Conservation (phyloP, 2,329 filamentous ascomycete genomes). For the Fusarium chaquense region DNA sequence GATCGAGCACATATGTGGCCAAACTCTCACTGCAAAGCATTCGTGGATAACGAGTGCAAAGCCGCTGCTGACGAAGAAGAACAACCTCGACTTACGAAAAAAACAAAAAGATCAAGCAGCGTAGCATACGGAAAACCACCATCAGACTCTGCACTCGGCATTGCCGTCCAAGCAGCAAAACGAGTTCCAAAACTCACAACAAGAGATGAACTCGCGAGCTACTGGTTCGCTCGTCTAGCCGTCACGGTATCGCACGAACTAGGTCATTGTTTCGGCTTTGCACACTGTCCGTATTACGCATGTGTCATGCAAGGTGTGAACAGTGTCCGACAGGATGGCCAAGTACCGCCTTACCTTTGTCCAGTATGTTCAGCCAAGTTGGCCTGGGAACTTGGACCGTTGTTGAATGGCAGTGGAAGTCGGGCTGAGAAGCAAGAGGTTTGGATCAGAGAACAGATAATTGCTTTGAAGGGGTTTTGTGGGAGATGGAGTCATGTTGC, state of each 20-base stretch:
- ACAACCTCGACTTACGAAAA: background rate
- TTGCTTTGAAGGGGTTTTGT: constrained; percentile 58
- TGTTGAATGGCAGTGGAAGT: constrained; percentile 36
- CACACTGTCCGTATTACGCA: constrained; percentile 74
- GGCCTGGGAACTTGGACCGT: constrained; percentile 34
- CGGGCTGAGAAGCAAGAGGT: constrained; percentile 10
- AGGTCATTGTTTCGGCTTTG: constrained; percentile 75
- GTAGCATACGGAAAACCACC: background rate
- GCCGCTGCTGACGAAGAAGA: background rate
- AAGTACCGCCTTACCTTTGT: constrained; percentile 74
- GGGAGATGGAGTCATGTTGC: constrained; percentile 53
- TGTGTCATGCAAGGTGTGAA: constrained; percentile 73
- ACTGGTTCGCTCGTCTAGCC: constrained; percentile 70
- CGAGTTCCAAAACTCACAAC: constrained; percentile 39
- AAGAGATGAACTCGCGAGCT: constrained; percentile 48
- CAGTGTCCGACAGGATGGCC: constrained; percentile 66
- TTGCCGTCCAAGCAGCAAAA: constrained; percentile 51
- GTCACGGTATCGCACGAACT: constrained; percentile 74
- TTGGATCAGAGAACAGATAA: constrained; percentile 53
- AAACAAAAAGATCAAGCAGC: background rate
- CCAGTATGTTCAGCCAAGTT: constrained; percentile 70
- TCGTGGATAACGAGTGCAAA: constrained; percentile 57
- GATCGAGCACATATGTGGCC: constrained; percentile 72
- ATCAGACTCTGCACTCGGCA: constrained; percentile 47
- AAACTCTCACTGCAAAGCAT: constrained; percentile 68